Base-by-base conservation (phyloP, 139 green algal species). In the Eudorina sp. region DNA sequence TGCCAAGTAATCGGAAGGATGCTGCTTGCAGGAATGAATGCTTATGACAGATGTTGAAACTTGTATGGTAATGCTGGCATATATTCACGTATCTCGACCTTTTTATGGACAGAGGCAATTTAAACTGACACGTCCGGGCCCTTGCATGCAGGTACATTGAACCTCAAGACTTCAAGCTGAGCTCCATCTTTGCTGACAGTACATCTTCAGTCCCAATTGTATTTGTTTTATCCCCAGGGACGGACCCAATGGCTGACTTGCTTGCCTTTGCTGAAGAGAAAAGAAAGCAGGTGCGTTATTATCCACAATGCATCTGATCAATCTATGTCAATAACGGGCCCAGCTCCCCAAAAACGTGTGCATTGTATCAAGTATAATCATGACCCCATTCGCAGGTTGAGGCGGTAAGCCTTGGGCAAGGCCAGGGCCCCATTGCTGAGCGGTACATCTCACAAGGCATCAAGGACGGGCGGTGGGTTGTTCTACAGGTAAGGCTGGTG, bases 231-330 rank as follows among this genome's bases (percentile, higher is more conserved):
- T 94, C 90, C 18, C 89, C 93, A 5, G 94, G 94, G 13, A 94
- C 91, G 8, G 94, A 96, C 80, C 94, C 94, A 40, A 95, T 92
- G 77, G 94, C 93, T 0, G 89, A 90, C 14, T 84, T 97, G 51
- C 88, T 97, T 34, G 95, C 92, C 55, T 97, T 97, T 90, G 94
- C 94, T 36, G 91, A 94, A n/a, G 94, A 96, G 6, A 85, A 86
- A 53, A 93, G 92, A 27, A 92, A 86, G 38, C 93, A 92, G 90
- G 89, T 88, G 75, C 5, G 48, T 66, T n/a, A n/a, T n/a, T n/a
- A n/a, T n/a, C n/a, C n/a, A n/a, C n/a, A n/a, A n/a, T n/a, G n/a
- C n/a, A n/a, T n/a, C n/a, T n/a, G n/a, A n/a, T n/a, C n/a, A n/a
- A n/a, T n/a, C n/a, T n/a, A n/a, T n/a, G n/a, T n/a, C n/a, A n/a